These are phyloP conservation scores for Buxus sempervirens DNA, from an alignment of 164 flowering plant species.

Conservation along the genomic window DNA sequence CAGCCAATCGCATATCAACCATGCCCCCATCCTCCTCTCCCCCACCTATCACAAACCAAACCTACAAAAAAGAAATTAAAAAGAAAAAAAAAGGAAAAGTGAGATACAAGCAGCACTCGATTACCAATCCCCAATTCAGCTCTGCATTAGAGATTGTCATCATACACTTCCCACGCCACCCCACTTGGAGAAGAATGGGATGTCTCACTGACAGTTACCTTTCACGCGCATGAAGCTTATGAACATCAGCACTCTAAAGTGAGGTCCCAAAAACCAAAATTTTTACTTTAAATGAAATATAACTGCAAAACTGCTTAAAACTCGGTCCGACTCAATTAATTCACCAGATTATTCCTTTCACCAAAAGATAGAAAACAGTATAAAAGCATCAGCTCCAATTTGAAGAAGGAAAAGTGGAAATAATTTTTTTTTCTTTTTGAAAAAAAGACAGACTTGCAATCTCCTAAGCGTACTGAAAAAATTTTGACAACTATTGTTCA, in stretches of 20 bases:
- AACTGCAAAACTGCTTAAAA: background rate
- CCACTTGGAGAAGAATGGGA: too few species aligned
- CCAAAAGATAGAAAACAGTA: too few species aligned
- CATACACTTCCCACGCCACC: background rate
- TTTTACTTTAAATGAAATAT: background rate
- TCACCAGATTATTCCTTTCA: background rate
- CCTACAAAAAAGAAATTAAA: too few species aligned
- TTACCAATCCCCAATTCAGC: too few species aligned
- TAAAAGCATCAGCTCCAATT: too few species aligned
- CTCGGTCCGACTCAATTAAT: background rate
- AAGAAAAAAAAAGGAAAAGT: too few species aligned
- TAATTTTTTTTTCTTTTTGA: too few species aligned
- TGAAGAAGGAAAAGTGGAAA: too few species aligned
- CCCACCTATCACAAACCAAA: too few species aligned
- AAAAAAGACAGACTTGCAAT: background rate
- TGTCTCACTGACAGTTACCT: background rate
- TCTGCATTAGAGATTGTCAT: background rate
- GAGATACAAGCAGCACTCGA: background rate
- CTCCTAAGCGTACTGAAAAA: background rate
- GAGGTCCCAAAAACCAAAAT: background rate
- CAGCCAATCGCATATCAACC: too few species aligned
- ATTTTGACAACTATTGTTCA: background rate
- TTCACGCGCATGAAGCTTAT: background rate
- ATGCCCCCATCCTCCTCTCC: too few species aligned
- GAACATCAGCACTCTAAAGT: background rate